phyloP scores from a whole-genome alignment of 2,329 filamentous ascomycete species.

The Cyclaneusma minus region DNA sequence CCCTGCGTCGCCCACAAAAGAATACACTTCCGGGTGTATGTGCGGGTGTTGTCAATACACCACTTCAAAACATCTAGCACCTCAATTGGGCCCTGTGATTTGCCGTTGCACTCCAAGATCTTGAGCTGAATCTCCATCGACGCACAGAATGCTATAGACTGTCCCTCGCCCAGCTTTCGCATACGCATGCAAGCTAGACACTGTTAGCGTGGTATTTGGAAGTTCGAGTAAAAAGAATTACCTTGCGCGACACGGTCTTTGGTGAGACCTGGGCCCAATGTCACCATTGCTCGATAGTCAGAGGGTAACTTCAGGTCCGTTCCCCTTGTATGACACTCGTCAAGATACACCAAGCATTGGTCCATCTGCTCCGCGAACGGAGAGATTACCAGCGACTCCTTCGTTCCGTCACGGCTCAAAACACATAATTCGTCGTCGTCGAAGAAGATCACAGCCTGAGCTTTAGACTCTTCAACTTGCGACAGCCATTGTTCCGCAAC shows the following conservation, averaged over 20 bases:
- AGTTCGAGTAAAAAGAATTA: conserved; percentile 17
- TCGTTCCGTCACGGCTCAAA: conserved; percentile 27
- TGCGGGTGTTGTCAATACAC: conserved; percentile 41
- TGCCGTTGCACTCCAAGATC: conserved; percentile 23
- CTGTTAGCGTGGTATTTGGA: conserved; percentile 4
- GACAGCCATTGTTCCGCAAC: conserved; percentile 40
- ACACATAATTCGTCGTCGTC: conserved; percentile 39
- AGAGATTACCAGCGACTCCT: conserved; percentile 38
- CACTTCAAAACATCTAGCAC: conserved; percentile 42
- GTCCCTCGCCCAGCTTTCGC: conserved; percentile 49
- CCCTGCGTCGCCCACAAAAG: conserved; percentile 49
- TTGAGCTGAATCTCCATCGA: conserved; percentile 41
- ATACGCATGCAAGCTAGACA: conserved; percentile 54
- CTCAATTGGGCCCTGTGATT: conserved; percentile 18
- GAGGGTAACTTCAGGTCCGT: conserved; percentile 48
- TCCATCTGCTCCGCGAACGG: conserved; percentile 40
- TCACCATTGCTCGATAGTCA: conserved; percentile 48
- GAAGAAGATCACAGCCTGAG: conserved; percentile 40
- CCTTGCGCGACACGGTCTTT: conserved; percentile 59
- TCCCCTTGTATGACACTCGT: conserved; percentile 55
- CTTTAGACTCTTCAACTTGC: conserved; percentile 7
- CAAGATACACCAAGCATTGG: conserved; percentile 49
- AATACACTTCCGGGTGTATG: conserved; percentile 30
- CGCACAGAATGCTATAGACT: conserved; percentile 46
- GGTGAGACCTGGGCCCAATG: conserved; percentile 44